Base-by-base conservation (phyloP, 2,329 filamentous ascomycete genomes). In the Aureobasidium melanogenum region DNA sequence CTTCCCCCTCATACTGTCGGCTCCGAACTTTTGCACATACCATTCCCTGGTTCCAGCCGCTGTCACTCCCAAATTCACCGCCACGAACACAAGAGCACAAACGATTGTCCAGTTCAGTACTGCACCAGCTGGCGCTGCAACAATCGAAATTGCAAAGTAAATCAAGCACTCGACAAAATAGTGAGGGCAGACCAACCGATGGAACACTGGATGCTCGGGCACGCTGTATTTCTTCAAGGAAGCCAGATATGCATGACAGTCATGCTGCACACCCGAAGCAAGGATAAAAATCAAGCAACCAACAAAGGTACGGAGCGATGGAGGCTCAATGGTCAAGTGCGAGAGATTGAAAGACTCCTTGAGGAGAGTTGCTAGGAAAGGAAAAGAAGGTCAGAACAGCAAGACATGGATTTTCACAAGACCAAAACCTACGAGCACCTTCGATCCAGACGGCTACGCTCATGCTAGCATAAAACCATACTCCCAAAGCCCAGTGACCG, bases 161-260 rank as follows among this genome's bases (percentile, higher is more conserved):
- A 97, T 84, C 43, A 88, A 71, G 70, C 89, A 92, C 76, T 97
- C 94, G 69, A 88, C 90, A 3, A 88, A 88, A 74, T 97, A 99
- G 75, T 99, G 94, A 19, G 94, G 91, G 67, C 89, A 95, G 41
- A 97, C 75, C 24, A 95, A 74, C 62, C 80, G 78, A 47, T 79
- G 78, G 73, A 97, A 99, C 62, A 88, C 75, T 2, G 87, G 86
- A 63, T 88, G 81, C 2, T 81, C 77, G 0, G 93, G 93, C 26
- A 97, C 79, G 12, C 88, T 88, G 74, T 99, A 97, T 70, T 91
- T 93, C 50, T 71, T 72, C 24, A 80, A 68, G 12, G 70, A 73
- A 48, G 74, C 74, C 36, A 81, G 72, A 67, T 80, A 77, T 30
- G 69, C 72, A 66, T 81, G 79, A 64, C 75, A 77, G 52, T 84